Evolutionary conservation across 208 protist species (phyloP).

Genomic region (Acanthamoeba healyi): DNA sequence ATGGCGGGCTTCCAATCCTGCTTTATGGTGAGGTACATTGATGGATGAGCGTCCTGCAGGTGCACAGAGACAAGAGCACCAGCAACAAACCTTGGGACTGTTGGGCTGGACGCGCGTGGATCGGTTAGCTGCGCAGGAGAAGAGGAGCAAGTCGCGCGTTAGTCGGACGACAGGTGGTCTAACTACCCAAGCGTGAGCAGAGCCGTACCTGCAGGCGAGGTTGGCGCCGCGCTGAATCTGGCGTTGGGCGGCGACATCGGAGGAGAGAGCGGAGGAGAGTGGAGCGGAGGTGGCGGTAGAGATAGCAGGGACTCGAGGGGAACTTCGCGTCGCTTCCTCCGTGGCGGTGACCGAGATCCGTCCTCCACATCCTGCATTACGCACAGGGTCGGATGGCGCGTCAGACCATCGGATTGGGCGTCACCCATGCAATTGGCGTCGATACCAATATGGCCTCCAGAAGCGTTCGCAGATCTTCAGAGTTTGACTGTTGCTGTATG

Average conservation of each 20-base stretch:
- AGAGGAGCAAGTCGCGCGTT: no score
- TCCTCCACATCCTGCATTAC: slow-evolving; percentile 5
- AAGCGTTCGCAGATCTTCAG: slow-evolving; percentile 20
- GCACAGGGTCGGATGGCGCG: no score
- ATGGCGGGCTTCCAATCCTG: not conserved
- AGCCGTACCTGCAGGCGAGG: not conserved
- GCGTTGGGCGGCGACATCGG: not conserved
- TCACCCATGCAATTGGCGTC: no score
- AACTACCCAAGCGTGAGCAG: no score
- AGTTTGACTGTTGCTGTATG: slow-evolving; percentile 12
- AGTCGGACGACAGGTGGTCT: no score
- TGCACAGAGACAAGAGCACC: no score
- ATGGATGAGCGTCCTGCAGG: no score
- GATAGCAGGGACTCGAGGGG: slow-evolving; percentile 16
- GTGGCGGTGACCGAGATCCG: not conserved
- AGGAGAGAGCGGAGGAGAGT: not conserved
- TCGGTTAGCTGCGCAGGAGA: no score
- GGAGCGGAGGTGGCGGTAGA: not conserved
- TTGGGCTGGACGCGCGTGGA: not conserved
- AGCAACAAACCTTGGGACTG: not conserved
- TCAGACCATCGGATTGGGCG: no score
- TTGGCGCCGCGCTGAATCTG: not conserved
- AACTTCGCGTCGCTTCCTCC: not conserved
- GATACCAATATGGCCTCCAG: slow-evolving; percentile 61
- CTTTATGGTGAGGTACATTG: not conserved